Percentiles rank a stretch among this genome's conserved stretches.
phyloP scores from a whole-genome alignment of 75 land plant species.

The Ceratopteris richardii region DNA sequence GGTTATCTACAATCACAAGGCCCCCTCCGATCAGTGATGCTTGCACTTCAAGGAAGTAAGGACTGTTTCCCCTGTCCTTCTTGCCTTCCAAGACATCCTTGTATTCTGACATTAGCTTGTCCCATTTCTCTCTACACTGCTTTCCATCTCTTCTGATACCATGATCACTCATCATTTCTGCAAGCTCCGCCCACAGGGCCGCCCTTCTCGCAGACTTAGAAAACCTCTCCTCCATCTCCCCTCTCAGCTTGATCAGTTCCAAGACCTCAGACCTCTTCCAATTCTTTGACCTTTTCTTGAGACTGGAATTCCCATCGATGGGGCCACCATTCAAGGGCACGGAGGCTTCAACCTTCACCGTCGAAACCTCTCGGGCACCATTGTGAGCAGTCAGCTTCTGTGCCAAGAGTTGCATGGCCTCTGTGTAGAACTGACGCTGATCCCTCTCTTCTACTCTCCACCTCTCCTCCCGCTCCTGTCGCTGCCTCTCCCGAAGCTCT shows the following conservation, averaged over 20 bases:
- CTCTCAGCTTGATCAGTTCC: conserved; percentile 27
- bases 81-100: conserved; percentile 30
- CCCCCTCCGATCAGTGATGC: conserved; percentile 7
- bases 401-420: conserved; percentile 17
- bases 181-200: conserved; percentile 31
- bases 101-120: too few relatives aligned
- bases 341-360: too few relatives aligned
- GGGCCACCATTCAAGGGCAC: too few relatives aligned
- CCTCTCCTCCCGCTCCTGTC: conserved; percentile 26
- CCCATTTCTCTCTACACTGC: too few relatives aligned
- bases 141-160: conserved; percentile 27
- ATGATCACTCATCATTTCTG: conserved; percentile 16
- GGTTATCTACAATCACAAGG: too few relatives aligned
- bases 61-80: conserved; percentile 20
- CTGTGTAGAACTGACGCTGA: conserved; percentile 8
- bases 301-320: conserved; percentile 4
- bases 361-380: not conserved
- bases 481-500: conserved; percentile 16
- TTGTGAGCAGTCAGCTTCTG: conserved; percentile 16
- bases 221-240: conserved; percentile 26
- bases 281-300: conserved; percentile 28
- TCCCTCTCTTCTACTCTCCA: conserved; percentile 30
- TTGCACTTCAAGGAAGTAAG: conserved; percentile 21
- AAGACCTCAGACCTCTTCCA: conserved; percentile 29
- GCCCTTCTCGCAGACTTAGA: conserved; percentile 23